These are phyloP conservation scores for Fusarium chuoi DNA, from an alignment of 2,329 filamentous ascomycete genomes.

Conservation along the genomic window DNA sequence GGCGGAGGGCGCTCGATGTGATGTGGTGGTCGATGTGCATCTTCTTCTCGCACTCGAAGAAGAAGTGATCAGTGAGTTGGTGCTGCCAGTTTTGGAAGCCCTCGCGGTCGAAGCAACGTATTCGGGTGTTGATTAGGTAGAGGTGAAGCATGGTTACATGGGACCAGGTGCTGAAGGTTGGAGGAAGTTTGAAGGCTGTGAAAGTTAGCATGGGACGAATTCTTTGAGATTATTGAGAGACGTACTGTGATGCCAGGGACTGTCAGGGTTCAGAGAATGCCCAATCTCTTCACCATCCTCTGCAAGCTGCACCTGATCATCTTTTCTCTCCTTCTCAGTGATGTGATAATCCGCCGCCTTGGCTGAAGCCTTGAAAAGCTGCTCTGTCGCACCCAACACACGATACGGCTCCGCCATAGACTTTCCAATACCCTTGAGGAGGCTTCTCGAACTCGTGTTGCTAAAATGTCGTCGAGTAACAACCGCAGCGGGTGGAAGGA, in stretches of 20 bases:
- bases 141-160: constrained; percentile 97
- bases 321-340: constrained; percentile 72
- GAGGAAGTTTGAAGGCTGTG: constrained; percentile 79
- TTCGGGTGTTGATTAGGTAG: constrained; percentile 86
- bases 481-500: constrained; percentile 25
- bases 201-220: neutral
- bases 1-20: constrained; percentile 66
- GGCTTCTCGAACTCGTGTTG: constrained; percentile 47
- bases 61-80: constrained; percentile 94
- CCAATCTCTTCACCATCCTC: constrained; percentile 86
- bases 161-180: constrained; percentile 95
- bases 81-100: constrained; percentile 83
- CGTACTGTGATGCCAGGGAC: constrained; percentile 80
- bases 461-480: constrained; percentile 50
- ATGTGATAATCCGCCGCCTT: constrained; percentile 81
- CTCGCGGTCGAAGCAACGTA: constrained; percentile 79
- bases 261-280: constrained; percentile 44
- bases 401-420: constrained; percentile 67
- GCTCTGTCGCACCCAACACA: constrained; percentile 81
- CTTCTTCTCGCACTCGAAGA: constrained; percentile 84
- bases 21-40: constrained; percentile 85
- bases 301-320: constrained; percentile 74
- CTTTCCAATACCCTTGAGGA: constrained; percentile 50
- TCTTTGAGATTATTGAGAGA: constrained; percentile 3
- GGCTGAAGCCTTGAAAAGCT: constrained; percentile 80